These are phyloP conservation scores for Melanogaster broomeanus DNA, from an alignment of 768 basidiomycete species.

Conservation along the genomic window DNA sequence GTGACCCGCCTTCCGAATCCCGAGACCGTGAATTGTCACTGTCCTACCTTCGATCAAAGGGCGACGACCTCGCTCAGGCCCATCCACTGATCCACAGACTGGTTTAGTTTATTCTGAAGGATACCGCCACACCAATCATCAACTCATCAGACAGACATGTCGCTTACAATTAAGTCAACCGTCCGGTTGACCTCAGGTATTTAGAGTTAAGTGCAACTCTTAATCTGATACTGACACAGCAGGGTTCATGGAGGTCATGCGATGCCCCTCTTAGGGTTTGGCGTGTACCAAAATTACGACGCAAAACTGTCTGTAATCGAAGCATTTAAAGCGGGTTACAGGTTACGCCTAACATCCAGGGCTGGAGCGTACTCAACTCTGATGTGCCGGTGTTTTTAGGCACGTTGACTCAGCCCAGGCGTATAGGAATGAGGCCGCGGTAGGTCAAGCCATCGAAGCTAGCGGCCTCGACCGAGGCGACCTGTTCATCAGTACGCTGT, in stretches of 20 bases:
- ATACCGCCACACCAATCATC: constrained; percentile 16
- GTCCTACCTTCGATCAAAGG: not conserved
- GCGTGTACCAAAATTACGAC: constrained; percentile 68
- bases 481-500: constrained; percentile 65
- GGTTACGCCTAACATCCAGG: no score
- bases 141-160: constrained; percentile 14
- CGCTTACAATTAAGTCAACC: constrained; percentile 32
- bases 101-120: not conserved
- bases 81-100: not conserved
- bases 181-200: constrained; percentile 39
- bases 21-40: no score
- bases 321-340: constrained; percentile 68
- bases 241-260: constrained; percentile 40
- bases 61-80: not conserved
- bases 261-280: constrained; percentile 71
- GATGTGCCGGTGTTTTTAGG: constrained; percentile 34
- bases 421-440: constrained; percentile 65
- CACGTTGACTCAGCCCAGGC: constrained; percentile 75
- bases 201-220: constrained; percentile 10
- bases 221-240: constrained; percentile 2
- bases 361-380: not conserved
- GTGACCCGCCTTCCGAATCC: constrained; percentile 6
- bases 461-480: constrained; percentile 58
- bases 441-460: constrained; percentile 59
- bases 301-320: constrained; percentile 55